Evolutionary conservation across 2,329 filamentous ascomycete genomes (phyloP).

Genomic region (Colletotrichum gloeosporioides): DNA sequence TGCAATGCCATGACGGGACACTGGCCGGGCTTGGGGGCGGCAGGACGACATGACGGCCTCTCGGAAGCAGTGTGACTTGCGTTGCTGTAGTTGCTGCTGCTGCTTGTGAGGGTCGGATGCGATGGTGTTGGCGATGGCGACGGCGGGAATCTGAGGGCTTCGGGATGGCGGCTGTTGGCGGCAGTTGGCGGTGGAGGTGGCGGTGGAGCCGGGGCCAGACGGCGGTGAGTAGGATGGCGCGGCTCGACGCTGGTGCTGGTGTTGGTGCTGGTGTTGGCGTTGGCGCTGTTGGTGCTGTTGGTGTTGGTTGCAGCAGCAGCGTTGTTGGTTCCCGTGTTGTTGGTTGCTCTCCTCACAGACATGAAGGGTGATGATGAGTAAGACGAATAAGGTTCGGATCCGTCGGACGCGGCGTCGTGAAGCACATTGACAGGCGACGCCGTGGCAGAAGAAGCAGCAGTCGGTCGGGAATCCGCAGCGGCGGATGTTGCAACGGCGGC

Average conservation of each 20-base stretch:
- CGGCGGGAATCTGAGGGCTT: conserved; percentile 9
- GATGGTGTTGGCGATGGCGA: conserved; percentile 18
- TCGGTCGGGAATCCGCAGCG: conserved; percentile 4
- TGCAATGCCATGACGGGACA: conserved; percentile 20
- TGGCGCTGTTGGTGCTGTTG: neutral
- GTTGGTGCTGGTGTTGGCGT: neutral
- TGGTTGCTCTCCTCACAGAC: neutral
- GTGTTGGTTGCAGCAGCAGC: neutral
- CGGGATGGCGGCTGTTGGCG: conserved; percentile 1
- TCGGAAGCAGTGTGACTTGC: neutral
- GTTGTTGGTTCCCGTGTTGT: neutral
- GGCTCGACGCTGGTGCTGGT: neutral
- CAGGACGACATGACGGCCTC: neutral
- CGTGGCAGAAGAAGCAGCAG: neutral
- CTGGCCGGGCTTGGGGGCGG: conserved; percentile 3
- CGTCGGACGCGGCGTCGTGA: neutral
- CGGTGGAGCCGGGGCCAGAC: neutral
- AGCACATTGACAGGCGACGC: neutral
- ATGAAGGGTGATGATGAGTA: neutral
- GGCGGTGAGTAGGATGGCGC: conserved; percentile 1
- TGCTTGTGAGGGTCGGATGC: neutral
- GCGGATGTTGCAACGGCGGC: neutral
- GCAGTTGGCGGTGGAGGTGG: neutral
- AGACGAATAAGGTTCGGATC: neutral
- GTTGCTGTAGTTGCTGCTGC: neutral